phyloP scores from a whole-genome alignment of 306 rosid species.

The Vigna mungo region DNA sequence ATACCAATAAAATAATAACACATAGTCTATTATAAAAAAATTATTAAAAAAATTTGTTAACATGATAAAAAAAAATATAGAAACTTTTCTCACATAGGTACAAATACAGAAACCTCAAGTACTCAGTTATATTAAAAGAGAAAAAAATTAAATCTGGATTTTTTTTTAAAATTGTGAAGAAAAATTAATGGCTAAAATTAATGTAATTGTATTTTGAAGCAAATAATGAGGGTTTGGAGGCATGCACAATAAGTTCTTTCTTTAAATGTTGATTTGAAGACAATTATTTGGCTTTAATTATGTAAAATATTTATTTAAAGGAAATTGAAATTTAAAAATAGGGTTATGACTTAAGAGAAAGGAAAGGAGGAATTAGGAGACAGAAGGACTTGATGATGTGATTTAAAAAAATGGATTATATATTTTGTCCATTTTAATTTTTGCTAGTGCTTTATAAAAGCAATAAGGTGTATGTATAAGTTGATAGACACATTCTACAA shows the following conservation, averaged over 20 bases:
- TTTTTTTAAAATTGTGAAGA: not conserved
- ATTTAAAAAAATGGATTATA: slow-evolving; percentile 43
- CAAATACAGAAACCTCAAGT: not conserved
- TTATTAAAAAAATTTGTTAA: too few species aligned
- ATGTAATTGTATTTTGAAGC: not conserved
- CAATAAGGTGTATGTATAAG: slow-evolving; percentile 22
- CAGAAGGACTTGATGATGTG: slow-evolving; percentile 48
- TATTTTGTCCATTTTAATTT: slow-evolving; percentile 46
- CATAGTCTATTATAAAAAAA: too few species aligned
- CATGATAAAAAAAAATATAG: too few species aligned
- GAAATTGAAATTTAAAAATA: not conserved
- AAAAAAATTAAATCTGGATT: not conserved
- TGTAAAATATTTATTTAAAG: not conserved
- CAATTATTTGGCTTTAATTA: not conserved
- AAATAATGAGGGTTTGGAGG: not conserved
- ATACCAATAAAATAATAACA: too few species aligned
- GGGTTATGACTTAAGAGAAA: slow-evolving; percentile 14
- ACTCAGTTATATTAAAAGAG: not conserved
- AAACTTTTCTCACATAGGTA: not conserved
- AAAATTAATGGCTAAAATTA: not conserved
- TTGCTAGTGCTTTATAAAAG: slow-evolving; percentile 47
- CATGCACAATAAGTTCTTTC: not conserved
- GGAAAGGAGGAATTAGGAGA: slow-evolving; percentile 28
- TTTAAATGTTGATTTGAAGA: not conserved
- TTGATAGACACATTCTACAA: slow-evolving; percentile 52